Evolutionary conservation across 345 rosid genomes (phyloP), one percentile per base, ranked within the genome.

Genomic region (Rhodamnia rubescens): DNA sequence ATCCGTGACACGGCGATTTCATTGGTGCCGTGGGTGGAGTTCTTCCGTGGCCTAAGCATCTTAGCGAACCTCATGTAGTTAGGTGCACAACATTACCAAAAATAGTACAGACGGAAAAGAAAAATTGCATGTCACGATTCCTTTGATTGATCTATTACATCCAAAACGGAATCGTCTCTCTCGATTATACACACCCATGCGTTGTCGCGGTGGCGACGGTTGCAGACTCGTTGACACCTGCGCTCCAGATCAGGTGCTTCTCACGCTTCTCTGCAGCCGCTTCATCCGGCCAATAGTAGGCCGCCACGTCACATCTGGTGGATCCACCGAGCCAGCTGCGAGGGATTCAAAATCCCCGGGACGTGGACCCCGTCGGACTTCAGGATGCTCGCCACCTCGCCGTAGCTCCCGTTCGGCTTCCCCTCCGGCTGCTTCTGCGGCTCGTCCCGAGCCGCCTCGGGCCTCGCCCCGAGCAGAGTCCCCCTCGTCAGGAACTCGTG

Each of bases 401-500:
- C 91, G 83, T 92, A 94, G 44, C 90, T 88, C 89, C 59, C 56
- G 54, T 87, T 89, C 83, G 84, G 83, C 69, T 88, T 75, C 36
- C 52, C 90, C 80, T n/a, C 55, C 75, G 59, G 84, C 81, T 80
- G 20, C 84, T 86, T 8, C 89, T 53, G 78, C 82, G 13, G 78
- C 78, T 57, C 83, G 50, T 90, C 84, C 87, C 86, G 89, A 18
- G 87, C 82, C 84, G 90, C 93, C 54, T 91, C 92, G 86, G 88
- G 92, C 82, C 84, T 90, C 78, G 93, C 92, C 0, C 98, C 98
- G 82, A 95, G 92, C 44, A 97, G 90, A 42, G 98, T 95, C 69
- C 98, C 98, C 86, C 80, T 89, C 54, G 90, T 89, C 55, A 95
- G 94, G 84, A 91, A 97, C 92, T 97, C 98, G 90, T 94, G 91